Base-by-base conservation (phyloP, 2,329 filamentous ascomycete species). In the Cercospora nicotianae region DNA sequence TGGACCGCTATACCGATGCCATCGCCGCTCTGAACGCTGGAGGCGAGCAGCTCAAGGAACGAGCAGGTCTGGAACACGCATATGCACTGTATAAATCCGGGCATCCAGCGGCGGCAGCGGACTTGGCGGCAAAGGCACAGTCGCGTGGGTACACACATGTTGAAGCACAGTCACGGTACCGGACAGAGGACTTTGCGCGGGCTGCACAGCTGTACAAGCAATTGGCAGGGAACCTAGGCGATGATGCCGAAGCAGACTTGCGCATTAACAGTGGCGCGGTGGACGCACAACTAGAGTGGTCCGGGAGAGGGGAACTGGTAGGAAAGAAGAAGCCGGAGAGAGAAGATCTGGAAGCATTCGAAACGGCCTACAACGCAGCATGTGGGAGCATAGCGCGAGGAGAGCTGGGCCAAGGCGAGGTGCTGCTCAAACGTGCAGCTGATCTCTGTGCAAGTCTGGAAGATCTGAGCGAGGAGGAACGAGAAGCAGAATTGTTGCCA, bases 81-180 rank as follows among this genome's bases (percentile, higher is more conserved):
- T 96, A 96, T 81, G 90, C 91, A n/a, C 84, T 94, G 20, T 96
- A 95, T 81, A 95, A 94, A 82, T 86, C 87, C 0, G 91, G 91
- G 26, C 84, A 88, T 71, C 85, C 92, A 1, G 82, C 85, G 20
- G 89, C 90, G 66, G 91, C 92, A 20, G 84, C 86, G 28, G 79
- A 83, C 30, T 76, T 87, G 30, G 85, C 86, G 26, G 79, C 66
- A 31, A 70, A 75, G 64, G 76, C 75, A 4, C 75, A 77, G 30
- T 77, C 77, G 26, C 81, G 87, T 73, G 87, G 86, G 42, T 82
- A 84, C 68, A 82, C 81, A 70, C 87, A 90, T 78, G 81, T 90
- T 30, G 84, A 89, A 70, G 87, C 87, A 53, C 88, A 90, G 79
- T 85, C 87, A 69, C 89, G 90, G 51, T 95, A 95, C 78, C 87